Evolutionary conservation across 208 protist species (phyloP).

Genomic region (Trypanosoma mega): DNA sequence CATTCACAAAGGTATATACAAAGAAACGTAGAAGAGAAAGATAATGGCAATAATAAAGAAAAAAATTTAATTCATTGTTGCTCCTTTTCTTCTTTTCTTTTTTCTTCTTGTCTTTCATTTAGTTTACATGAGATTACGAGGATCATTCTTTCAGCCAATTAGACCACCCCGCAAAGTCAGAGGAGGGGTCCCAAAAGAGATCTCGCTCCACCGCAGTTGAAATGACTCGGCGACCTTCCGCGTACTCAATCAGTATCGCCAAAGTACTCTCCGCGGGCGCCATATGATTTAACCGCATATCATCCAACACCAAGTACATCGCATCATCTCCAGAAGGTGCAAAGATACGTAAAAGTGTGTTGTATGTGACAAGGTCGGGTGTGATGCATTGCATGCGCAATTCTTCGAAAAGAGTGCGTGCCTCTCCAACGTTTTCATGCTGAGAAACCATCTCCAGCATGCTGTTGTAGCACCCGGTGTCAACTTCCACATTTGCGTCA

Average conservation of each 20-base stretch:
- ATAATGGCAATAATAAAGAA: no score
- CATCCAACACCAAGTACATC: constrained; percentile 73
- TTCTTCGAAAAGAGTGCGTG: constrained; percentile 71
- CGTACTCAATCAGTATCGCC: constrained; percentile 62
- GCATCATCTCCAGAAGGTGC: constrained; percentile 31
- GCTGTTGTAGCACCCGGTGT: constrained; percentile 57
- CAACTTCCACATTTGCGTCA: constrained; percentile 46
- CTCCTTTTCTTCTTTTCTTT: constrained; percentile 5
- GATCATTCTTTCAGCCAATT: background rate
- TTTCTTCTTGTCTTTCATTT: constrained; percentile 1
- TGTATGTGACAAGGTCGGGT: constrained; percentile 65
- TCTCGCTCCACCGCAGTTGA: constrained; percentile 33
- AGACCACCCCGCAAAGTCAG: constrained; percentile 13
- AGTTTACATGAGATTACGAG: background rate
- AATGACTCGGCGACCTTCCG: constrained; percentile 50
- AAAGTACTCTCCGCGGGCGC: constrained; percentile 59
- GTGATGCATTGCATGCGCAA: constrained; percentile 61
- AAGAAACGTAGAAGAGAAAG: no score
- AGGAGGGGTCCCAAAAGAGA: constrained; percentile 42
- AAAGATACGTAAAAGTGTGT: constrained; percentile 76
- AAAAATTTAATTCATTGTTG: no score
- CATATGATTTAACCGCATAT: constrained; percentile 77
- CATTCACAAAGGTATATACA: no score
- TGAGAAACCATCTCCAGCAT: constrained; percentile 58
- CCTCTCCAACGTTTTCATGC: constrained; percentile 30